Evolutionary conservation across 768 basidiomycete genomes (phyloP).

Genomic region (Gymnopilus dilepis): DNA sequence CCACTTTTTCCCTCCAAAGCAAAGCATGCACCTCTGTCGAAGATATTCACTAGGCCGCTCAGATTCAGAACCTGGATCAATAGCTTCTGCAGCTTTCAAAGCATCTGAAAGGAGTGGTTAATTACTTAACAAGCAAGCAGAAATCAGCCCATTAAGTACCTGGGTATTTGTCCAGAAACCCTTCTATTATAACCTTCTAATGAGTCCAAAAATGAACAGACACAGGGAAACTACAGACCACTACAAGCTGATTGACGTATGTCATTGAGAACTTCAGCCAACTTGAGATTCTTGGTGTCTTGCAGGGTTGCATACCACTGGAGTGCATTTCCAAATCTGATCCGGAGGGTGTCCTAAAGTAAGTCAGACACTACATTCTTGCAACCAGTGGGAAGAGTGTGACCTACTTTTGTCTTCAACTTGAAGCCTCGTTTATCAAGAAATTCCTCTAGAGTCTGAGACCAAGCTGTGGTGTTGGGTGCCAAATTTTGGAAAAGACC

Average conservation of each 20-base stretch:
- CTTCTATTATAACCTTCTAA: too few species aligned
- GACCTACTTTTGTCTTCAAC: slow-evolving; percentile 21
- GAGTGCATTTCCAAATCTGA: slow-evolving; percentile 29
- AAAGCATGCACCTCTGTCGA: too few species aligned
- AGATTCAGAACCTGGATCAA: too few species aligned
- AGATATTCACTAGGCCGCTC: background rate
- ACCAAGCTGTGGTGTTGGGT: slow-evolving; percentile 24
- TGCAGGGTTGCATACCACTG: slow-evolving; percentile 29
- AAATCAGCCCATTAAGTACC: too few species aligned
- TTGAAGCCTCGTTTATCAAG: slow-evolving; percentile 26
- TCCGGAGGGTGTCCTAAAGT: slow-evolving; percentile 26
- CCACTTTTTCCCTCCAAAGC: background rate
- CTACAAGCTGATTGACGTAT: too few species aligned
- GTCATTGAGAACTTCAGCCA: slow-evolving; percentile 8
- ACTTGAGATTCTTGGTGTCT: slow-evolving; percentile 5
- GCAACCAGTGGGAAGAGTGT: too few species aligned
- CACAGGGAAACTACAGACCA: too few species aligned
- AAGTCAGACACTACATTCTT: background rate
- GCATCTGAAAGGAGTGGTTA: too few species aligned
- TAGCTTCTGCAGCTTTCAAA: too few species aligned
- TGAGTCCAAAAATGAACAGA: background rate
- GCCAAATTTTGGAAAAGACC: slow-evolving; percentile 32
- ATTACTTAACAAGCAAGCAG: too few species aligned
- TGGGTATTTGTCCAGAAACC: too few species aligned
- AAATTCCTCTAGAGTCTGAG: slow-evolving; percentile 33